These are phyloP conservation scores for Lathyrus sativus DNA, from an alignment of 306 rosid species.

Conservation along the genomic window DNA sequence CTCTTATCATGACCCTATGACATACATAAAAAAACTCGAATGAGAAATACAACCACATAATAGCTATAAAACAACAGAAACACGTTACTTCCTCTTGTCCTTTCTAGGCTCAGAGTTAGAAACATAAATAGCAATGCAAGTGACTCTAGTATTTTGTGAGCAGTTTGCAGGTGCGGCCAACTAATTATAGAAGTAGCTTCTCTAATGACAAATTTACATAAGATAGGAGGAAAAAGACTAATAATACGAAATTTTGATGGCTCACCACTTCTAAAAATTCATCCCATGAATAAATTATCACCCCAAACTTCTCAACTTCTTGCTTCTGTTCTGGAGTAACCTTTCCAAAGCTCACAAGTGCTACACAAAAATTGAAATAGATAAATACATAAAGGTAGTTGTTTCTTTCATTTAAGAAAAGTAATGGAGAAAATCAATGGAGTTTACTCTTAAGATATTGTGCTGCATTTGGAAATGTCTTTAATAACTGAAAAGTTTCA, in stretches of 20 bases:
- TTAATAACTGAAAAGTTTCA: conserved; percentile 65
- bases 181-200: neutral
- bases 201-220: conserved; percentile 18
- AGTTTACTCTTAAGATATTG: conserved; percentile 66
- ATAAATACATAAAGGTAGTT: conserved; percentile 21
- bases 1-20: conserved; percentile 61
- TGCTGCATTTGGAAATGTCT: conserved; percentile 65
- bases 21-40: conserved; percentile 39
- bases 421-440: conserved; percentile 30
- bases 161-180: neutral
- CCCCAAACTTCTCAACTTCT: conserved; percentile 54
- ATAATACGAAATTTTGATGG: conserved; percentile 32
- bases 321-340: conserved; percentile 72
- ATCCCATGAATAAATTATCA: conserved; percentile 70
- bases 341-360: conserved; percentile 88
- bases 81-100: neutral
- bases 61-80: conserved; percentile 15
- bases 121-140: neutral
- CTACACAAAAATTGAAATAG: conserved; percentile 42
- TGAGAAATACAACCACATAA: conserved; percentile 34
- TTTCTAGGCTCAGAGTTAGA: neutral
- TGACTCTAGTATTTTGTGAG: conserved; percentile 3
- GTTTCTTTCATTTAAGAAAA: conserved; percentile 31
- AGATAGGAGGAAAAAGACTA: conserved; percentile 19
- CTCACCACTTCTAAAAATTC: conserved; percentile 80